These are phyloP conservation scores for Exophiala aquamarina DNA, from an alignment of 2,329 filamentous ascomycete species.

Conservation along the genomic window DNA sequence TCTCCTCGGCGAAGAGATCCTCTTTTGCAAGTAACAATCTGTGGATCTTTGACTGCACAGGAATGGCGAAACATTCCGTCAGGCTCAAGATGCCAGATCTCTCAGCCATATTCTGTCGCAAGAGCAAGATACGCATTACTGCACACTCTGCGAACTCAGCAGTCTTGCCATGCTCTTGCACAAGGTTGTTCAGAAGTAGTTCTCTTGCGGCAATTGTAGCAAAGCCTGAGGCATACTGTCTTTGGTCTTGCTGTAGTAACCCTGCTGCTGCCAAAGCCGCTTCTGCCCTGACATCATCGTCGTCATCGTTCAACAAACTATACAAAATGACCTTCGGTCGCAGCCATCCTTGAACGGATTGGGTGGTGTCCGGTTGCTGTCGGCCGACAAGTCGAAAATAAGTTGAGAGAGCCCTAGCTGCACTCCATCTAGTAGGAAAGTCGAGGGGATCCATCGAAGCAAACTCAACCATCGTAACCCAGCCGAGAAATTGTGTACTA, in stretches of 20 bases:
- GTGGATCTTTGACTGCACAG: constrained; percentile 10
- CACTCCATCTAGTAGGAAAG: constrained; percentile 23
- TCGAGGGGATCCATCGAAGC: constrained; percentile 21
- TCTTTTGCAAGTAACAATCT: constrained; percentile 39
- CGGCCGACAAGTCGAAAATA: background rate
- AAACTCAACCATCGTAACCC: constrained; percentile 12
- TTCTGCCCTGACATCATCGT: constrained; percentile 77
- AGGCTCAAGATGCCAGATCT: constrained; percentile 48
- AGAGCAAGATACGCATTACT: constrained; percentile 15
- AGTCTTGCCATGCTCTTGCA: constrained; percentile 34
- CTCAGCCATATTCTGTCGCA: constrained; percentile 36
- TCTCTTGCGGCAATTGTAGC: constrained; percentile 52
- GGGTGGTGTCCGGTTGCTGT: no score
- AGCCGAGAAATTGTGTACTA: background rate
- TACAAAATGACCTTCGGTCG: constrained; percentile 57
- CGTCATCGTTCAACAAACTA: constrained; percentile 81
- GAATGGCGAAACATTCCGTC: constrained; percentile 32
- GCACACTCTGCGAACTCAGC: constrained; percentile 30
- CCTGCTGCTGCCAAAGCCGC: constrained; percentile 43
- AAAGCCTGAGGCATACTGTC: constrained; percentile 33
- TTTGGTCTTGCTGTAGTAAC: constrained; percentile 3
- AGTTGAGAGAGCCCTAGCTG: constrained; percentile 18
- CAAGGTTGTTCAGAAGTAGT: constrained; percentile 38
- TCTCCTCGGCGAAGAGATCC: constrained; percentile 81
- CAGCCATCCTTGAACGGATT: constrained; percentile 11